These are phyloP conservation scores for Cinnamomum chago DNA, from an alignment of 164 flowering plant species.

Conservation along the genomic window DNA sequence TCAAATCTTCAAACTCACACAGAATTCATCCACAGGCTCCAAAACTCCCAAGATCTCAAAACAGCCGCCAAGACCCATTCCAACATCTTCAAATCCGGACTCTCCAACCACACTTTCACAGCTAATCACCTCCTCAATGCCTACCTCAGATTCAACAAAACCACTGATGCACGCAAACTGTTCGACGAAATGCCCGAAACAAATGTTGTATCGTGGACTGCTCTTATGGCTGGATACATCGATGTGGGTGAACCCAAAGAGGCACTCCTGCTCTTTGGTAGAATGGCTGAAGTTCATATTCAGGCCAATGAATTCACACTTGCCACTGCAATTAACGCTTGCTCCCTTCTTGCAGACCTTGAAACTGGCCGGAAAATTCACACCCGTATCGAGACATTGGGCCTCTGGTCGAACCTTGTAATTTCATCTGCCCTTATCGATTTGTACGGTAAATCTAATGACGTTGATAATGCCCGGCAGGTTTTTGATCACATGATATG, in stretches of 20 bases:
- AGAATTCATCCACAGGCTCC: conserved; percentile 33
- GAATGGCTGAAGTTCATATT: conserved; percentile 20
- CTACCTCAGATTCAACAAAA: conserved; percentile 20
- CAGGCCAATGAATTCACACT: conserved; percentile 49
- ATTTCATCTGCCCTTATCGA: conserved; percentile 51
- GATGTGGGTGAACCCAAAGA: conserved; percentile 26
- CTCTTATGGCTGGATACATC: conserved; percentile 49
- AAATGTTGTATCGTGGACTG: conserved; percentile 62
- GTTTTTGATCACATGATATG: conserved; percentile 50
- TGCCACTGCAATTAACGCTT: conserved; percentile 41
- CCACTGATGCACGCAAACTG: conserved; percentile 29
- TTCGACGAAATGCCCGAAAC: conserved; percentile 53
- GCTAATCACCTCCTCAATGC: conserved; percentile 40
- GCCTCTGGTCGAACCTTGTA: conserved; percentile 36
- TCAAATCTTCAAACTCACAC: conserved; percentile 20
- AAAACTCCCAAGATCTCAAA: conserved; percentile 14
- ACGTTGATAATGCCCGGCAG: conserved; percentile 40
- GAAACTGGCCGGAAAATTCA: conserved; percentile 40
- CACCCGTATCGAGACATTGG: conserved; percentile 36
- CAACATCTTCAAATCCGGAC: conserved; percentile 34
- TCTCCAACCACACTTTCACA: conserved; percentile 28
- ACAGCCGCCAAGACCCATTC: conserved; percentile 29
- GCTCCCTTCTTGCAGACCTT: conserved; percentile 40
- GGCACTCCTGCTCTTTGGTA: conserved; percentile 31
- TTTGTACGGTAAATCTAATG: conserved; percentile 72